Evolutionary conservation across 345 rosid species (phyloP), one percentile per base, ranked within the genome.

Genomic region (Linum lewisii): DNA sequence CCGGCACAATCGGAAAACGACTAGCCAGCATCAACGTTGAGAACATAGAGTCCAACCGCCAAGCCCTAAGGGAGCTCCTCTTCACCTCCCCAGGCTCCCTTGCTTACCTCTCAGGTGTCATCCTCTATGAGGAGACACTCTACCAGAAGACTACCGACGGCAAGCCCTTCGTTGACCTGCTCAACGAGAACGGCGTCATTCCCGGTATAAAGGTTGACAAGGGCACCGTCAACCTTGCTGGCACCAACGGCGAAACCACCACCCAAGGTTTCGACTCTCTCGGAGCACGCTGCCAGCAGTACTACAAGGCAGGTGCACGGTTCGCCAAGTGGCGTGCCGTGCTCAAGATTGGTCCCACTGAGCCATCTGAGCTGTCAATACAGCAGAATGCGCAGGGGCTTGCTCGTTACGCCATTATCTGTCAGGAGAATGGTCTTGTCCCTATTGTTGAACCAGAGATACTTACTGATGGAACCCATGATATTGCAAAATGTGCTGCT

Each of bases 271-370:
- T 86, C 0, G 96, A 92, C 73, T 83, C 87, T 18, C 83, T 88
- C 19, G 96, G 86, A 0, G 76, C 84, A 1, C 86, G 95, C 6
- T 92, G 95, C 73, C 80, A 72, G 63, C 88, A 88, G 78, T 92
- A 84, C 83, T 92, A 92, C 72, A 84, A 84, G 74, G 96, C 93
- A 3, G 98, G 98, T 6, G 90, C 86, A 4, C 75, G 98, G 54
- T 92, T 92, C 44, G 96, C 98, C 38, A 92, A 92, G 79, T 92
- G 96, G 98, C 90, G 98, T 16, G 84, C 96, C 1, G 96, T 88
- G 52, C 87, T 92, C 13, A 92, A 92, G 83, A 92, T 92, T 24
- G 93, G 95, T 4, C 80, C 75, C 14, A 88, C 64, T 5, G 96
- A 86, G 70, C 98, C 96, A 2, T 86, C 96, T 0, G 89, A 83